These are phyloP conservation scores for Quercus cerris DNA, from an alignment of 306 rosid genomes.

Conservation along the genomic window DNA sequence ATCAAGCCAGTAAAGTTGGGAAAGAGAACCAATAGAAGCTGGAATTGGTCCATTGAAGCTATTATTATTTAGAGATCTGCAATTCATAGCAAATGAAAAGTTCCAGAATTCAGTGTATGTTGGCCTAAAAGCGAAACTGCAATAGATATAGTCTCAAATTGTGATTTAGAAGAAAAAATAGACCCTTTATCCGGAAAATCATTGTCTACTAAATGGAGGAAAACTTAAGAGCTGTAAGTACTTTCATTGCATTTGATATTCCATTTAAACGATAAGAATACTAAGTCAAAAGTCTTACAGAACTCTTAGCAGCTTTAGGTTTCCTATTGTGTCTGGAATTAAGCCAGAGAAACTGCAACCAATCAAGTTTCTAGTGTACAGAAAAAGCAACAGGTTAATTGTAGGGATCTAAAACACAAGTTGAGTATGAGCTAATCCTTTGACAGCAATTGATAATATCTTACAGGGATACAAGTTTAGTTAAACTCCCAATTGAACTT, in stretches of 20 bases:
- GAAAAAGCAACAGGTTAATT: background rate
- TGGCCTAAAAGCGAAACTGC: background rate
- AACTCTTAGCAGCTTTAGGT: background rate
- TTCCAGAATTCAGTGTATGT: background rate
- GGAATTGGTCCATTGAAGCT: conserved; percentile 34
- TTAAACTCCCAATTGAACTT: background rate
- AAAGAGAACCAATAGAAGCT: conserved; percentile 34
- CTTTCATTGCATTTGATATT: background rate
- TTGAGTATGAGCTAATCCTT: background rate
- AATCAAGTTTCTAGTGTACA: background rate
- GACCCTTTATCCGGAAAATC: background rate
- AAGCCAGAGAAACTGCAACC: background rate
- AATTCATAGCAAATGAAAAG: background rate
- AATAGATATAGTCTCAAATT: background rate
- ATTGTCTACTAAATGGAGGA: background rate
- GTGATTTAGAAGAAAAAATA: background rate
- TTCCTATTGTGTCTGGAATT: background rate
- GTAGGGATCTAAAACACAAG: background rate
- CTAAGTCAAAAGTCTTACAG: background rate
- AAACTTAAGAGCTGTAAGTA: background rate
- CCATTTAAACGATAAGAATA: background rate
- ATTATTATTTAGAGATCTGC: conserved; percentile 40
- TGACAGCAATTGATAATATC: background rate
- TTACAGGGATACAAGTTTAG: background rate
- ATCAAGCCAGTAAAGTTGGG: conserved; percentile 41